Evolutionary conservation across 139 green algal species (phyloP).

Genomic region (Coelastrella sp.): DNA sequence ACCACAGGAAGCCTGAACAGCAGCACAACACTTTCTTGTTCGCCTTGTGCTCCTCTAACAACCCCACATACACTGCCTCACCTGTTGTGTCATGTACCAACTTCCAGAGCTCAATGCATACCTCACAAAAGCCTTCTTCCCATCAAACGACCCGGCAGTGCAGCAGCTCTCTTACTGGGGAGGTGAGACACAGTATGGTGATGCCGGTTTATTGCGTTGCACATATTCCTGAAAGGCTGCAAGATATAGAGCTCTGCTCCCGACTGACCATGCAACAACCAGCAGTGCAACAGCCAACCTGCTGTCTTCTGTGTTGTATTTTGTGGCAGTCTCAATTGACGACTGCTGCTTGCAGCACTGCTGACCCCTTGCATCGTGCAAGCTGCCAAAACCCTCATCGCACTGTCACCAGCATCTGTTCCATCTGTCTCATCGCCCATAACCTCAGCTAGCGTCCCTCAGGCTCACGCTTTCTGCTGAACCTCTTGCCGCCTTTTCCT

Average conservation of each 20-base stretch:
- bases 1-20: no score
- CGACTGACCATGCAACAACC: not conserved
- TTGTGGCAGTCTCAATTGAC: not conserved
- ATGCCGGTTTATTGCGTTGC: no score
- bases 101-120: conserved; percentile 2
- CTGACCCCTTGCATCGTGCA: no score
- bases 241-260: no score
- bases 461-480: not conserved
- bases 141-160: not conserved
- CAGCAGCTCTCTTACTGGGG: conserved; percentile 32
- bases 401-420: no score
- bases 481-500: not conserved
- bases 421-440: not conserved
- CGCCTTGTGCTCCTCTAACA: not conserved
- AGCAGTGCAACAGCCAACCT: not conserved
- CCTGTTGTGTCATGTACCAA: no score
- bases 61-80: no score
- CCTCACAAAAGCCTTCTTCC: conserved; percentile 45
- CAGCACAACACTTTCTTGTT: not conserved
- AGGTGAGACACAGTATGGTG: not conserved
- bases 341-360: not conserved
- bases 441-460: not conserved
- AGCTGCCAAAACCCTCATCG: no score
- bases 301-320: not conserved
- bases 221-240: no score